Base-by-base conservation (phyloP, 176 grass and related monocot genomes). In the Cenchrus purpureus region DNA sequence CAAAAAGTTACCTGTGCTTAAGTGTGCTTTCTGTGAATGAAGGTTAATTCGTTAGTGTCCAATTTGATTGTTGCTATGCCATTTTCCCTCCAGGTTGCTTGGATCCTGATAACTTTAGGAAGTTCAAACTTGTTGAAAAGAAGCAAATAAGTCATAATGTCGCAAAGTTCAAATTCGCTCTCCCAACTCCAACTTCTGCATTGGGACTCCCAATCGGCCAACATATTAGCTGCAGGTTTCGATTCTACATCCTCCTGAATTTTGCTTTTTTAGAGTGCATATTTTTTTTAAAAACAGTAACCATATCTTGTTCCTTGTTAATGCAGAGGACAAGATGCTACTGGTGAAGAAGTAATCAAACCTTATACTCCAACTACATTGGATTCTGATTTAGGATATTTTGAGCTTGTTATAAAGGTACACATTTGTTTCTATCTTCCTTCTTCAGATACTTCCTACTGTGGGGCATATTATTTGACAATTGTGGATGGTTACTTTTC, bases 361-460 rank as follows among this genome's bases (percentile, higher is more conserved):
- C 93, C 95, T 69, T 98, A 98, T 79, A 98, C 95, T 45, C 95
- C 95, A 58, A 98, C 95, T 37, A 98, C 95, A n/a, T 73, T 98
- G 78, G 95, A 98, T 70, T 95, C 95, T 80, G 93, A 98, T 90
- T n/a, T 98, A 2, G 95, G 95, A 48, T 73, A 92, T 79, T 98
- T 98, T 71, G 93, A 95, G 81, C 91, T 98, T 83, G 91, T 98
- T 58, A 98, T 98, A 76, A 98, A 98, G 89, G 95, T 92, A 85
- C 40, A 43, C 77, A 64, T 66, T 22, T 46, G 42, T 68, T 40
- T 68, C 0, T 5, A 73, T 67, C 42, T 20, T 59, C 29, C 46
- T 22, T 87, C 46, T 37, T 42, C 1, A 0, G 65, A 71, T 58
- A 76, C 9, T 68, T 57, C 6, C 65, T 58, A 45, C 5, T 85